Conservation (phyloP, 2,329 filamentous ascomycete genomes). For the Bipolaris sorokiniana region DNA sequence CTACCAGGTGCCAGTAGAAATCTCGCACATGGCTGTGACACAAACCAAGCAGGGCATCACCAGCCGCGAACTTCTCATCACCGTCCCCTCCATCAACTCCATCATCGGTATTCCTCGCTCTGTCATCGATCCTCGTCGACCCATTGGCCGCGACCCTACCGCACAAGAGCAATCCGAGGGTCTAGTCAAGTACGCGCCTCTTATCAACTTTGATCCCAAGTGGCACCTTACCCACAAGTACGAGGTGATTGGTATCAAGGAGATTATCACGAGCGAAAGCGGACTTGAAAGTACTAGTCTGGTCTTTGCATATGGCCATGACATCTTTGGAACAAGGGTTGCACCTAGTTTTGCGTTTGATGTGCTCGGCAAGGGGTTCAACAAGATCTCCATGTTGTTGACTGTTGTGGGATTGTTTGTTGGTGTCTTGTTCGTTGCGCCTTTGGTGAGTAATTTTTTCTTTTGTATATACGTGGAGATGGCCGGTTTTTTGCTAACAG, state of each 20-base stretch:
- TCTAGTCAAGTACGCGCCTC: slow-evolving; percentile 74
- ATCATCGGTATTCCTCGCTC: slow-evolving; percentile 80
- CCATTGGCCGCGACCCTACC: slow-evolving; percentile 82
- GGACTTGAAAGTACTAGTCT: slow-evolving; percentile 90
- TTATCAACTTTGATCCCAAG: slow-evolving; percentile 82
- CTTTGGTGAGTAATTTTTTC: slow-evolving; percentile 68
- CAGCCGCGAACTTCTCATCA: slow-evolving; percentile 79
- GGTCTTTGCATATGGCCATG: slow-evolving; percentile 84
- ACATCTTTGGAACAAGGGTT: slow-evolving; percentile 85
- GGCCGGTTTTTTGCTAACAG: slow-evolving; percentile 12
- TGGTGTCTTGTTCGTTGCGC: slow-evolving; percentile 79
- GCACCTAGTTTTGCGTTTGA: slow-evolving; percentile 92
- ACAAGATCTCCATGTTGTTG: slow-evolving; percentile 80
- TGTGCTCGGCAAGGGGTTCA: slow-evolving; percentile 90
- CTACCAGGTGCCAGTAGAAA: slow-evolving; percentile 79
- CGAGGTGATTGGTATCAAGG: slow-evolving; percentile 76
- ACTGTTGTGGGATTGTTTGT: slow-evolving; percentile 81
- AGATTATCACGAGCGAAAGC: slow-evolving; percentile 77
- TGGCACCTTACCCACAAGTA: slow-evolving; percentile 81
- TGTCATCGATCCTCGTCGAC: slow-evolving; percentile 83
- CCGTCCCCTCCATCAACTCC: slow-evolving; percentile 73
- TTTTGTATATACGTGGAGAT: background rate
- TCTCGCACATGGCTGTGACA: slow-evolving; percentile 80
- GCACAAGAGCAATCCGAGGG: slow-evolving; percentile 83
- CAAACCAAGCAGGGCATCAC: slow-evolving; percentile 93